These are phyloP conservation scores for Eimeria tenella DNA, from an alignment of 169 alveolate genomes.

Conservation along the genomic window DNA sequence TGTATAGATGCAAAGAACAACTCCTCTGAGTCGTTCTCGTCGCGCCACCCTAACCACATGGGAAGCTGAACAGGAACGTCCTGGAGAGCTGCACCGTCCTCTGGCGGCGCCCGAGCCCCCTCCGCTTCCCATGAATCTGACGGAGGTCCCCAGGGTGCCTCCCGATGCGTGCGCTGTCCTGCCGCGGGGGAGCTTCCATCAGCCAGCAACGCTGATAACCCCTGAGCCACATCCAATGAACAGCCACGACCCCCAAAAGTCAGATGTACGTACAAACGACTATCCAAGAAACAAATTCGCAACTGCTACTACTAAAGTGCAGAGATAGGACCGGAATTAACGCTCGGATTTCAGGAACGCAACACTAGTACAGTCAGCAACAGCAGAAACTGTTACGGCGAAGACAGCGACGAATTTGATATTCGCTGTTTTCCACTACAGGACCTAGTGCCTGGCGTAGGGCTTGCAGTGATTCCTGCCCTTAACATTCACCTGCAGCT, in stretches of 20 bases:
- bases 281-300: too few species aligned
- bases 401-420: too few species aligned
- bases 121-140: background rate
- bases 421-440: background rate
- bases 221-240: background rate
- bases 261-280: background rate
- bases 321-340: too few species aligned
- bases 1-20: conserved; percentile 95
- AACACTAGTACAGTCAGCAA: background rate
- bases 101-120: conserved; percentile 13
- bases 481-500: conserved; percentile 32
- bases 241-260: background rate
- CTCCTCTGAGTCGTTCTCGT: conserved; percentile 92
- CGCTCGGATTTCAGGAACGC: background rate
- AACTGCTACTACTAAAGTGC: too few species aligned
- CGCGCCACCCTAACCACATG: conserved; percentile 91
- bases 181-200: background rate
- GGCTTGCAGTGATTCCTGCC: too few species aligned
- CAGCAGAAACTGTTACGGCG: background rate
- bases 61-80: conserved; percentile 53
- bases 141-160: conserved; percentile 36
- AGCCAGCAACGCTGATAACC: conserved; percentile 18
- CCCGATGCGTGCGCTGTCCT: background rate
- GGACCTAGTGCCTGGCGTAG: background rate
- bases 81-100: background rate